Conservation (phyloP, 176 grass and related monocot species). For the sorghum (Sorghum bicolor) region Sorghum_bicolor_NCBIv3 NC_012870.2:77345001-77345500, state of each 20-base stretch:
- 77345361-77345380: conserved; percentile 64
- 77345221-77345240: conserved; percentile 41
- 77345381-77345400: conserved; percentile 81
- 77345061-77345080: not conserved
- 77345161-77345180: not conserved
- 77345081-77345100: not conserved
- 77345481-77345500: not conserved
- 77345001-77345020: not conserved
- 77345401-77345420: conserved; percentile 71
- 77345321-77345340: not conserved
- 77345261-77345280: not conserved
- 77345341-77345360: not conserved
- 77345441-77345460: conserved; percentile 63
- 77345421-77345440: conserved; percentile 76
- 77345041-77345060: not conserved
- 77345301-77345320: not conserved
- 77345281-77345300: not conserved
- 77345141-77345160: not conserved
- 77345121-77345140: not conserved
- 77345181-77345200: conserved; percentile 47
- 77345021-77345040: not conserved
- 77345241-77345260: conserved; percentile 53
- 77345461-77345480: not conserved
- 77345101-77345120: not conserved
- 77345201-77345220: conserved; percentile 71